Evolutionary conservation across 2,329 filamentous ascomycete species (phyloP).

Genomic region (Stagonosporopsis cucurbitacearum): DNA sequence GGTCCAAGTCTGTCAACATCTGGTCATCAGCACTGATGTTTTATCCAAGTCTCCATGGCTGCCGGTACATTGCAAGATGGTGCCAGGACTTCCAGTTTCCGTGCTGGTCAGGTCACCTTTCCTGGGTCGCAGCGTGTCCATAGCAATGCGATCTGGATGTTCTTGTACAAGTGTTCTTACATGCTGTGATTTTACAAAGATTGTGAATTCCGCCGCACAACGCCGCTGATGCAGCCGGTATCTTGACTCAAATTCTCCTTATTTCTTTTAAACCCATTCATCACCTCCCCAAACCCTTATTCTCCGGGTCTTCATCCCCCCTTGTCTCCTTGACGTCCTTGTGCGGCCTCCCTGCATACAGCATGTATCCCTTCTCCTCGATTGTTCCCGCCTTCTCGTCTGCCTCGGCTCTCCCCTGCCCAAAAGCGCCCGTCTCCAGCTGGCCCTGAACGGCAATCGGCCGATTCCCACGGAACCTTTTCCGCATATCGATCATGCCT

Average conservation of each 20-base stretch:
- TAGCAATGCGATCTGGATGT: neutral
- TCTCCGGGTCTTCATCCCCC: conserved; percentile 38
- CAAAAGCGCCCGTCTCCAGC: conserved; percentile 43
- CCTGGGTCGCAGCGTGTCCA: neutral
- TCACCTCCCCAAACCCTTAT: conserved; percentile 29
- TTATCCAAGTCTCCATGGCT: neutral
- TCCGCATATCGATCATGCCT: conserved; percentile 97
- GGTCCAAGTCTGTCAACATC: neutral
- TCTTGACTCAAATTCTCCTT: neutral
- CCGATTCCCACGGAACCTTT: conserved; percentile 93
- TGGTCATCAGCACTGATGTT: neutral
- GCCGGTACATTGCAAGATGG: neutral
- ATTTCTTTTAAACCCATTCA: too few species aligned
- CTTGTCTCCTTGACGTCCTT: conserved; percentile 39
- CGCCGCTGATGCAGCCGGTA: conserved; percentile 20
- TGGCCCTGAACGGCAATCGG: conserved; percentile 64
- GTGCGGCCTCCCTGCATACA: conserved; percentile 45
- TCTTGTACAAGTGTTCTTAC: conserved; percentile 12
- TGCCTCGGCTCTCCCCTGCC: conserved; percentile 33
- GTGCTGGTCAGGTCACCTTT: neutral
- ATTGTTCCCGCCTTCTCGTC: conserved; percentile 46
- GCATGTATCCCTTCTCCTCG: conserved; percentile 49
- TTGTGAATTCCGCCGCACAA: conserved; percentile 4
- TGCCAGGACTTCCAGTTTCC: neutral
- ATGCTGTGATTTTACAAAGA: conserved; percentile 23